Evolutionary conservation across 495 filamentous ascomycete genomes (phyloP).

Genomic region (Friedmanniomyces simplex): DNA sequence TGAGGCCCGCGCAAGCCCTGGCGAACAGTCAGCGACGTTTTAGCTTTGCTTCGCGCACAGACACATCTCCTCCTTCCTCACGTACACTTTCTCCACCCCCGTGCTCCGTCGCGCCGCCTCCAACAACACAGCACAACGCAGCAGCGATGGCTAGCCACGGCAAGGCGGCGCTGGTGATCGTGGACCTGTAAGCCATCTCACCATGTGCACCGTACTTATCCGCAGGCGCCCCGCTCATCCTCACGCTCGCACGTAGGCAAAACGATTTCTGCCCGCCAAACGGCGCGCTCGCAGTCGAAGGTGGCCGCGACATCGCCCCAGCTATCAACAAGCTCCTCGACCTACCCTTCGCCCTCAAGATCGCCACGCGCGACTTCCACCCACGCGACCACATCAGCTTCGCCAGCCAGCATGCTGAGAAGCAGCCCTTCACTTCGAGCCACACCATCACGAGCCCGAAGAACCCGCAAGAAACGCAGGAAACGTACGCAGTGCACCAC

Average conservation of each 20-base stretch:
- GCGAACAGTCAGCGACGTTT: not conserved
- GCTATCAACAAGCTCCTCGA: constrained; percentile 65
- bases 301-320: constrained; percentile 57
- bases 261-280: constrained; percentile 94
- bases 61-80: not conserved
- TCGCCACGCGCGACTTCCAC: constrained; percentile 88
- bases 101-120: not conserved
- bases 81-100: not conserved
- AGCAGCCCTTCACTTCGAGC: constrained; percentile 53
- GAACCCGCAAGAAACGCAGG: constrained; percentile 51
- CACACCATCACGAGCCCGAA: constrained; percentile 53
- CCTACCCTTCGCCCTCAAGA: constrained; percentile 58
- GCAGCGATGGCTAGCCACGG: not conserved
- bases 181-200: constrained; percentile 6
- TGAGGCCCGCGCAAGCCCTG: not conserved
- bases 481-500: constrained; percentile 31
- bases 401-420: constrained; percentile 62
- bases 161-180: constrained; percentile 3
- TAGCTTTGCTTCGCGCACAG: not conserved
- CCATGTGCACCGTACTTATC: not conserved
- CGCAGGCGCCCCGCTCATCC: not conserved
- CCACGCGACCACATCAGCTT: constrained; percentile 82
- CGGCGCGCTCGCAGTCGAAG: constrained; percentile 68
- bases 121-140: not conserved
- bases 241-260: constrained; percentile 36